Percentiles rank a stretch among this genome's conserved stretches.
Evolutionary conservation across 2,329 filamentous ascomycete genomes (phyloP).

Genomic region (Tolypocladium inflatum): DNA sequence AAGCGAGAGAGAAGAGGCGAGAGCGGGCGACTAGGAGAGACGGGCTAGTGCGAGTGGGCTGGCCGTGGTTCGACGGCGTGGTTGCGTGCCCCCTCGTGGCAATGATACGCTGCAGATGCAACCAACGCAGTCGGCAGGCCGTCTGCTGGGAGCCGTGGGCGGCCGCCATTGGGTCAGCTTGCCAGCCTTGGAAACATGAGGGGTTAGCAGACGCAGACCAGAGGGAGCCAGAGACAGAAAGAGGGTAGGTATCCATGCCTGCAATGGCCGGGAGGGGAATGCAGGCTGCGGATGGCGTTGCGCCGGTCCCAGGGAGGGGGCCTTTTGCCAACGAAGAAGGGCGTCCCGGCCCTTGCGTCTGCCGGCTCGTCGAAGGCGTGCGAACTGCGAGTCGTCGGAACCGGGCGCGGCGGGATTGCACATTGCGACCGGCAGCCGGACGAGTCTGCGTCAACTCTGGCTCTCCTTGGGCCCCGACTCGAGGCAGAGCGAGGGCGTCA

Average conservation of each 20-base stretch:
- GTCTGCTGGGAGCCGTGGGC: neutral
- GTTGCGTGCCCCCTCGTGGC: neutral
- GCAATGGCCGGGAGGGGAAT: neutral
- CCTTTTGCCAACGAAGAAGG: neutral
- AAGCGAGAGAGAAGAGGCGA: neutral
- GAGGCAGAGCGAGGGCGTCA: neutral
- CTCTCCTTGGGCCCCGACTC: neutral
- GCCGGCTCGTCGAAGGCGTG: neutral
- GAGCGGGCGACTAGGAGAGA: neutral
- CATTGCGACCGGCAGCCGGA: neutral
- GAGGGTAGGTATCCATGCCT: neutral
- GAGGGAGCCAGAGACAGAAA: neutral
- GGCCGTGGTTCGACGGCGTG: neutral
- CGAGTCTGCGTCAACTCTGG: neutral
- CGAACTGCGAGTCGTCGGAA: neutral
- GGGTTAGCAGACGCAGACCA: neutral
- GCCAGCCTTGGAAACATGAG: neutral
- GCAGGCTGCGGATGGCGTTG: neutral
- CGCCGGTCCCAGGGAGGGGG: neutral
- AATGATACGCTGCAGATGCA: neutral
- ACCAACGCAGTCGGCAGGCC: neutral
- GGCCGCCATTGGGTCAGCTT: neutral
- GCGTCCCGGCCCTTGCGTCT: neutral
- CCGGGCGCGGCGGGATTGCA: neutral
- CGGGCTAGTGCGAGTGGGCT: neutral